Base-by-base conservation (phyloP, 352 stramenopile genomes). In the Stramenopiles sp. region DNA sequence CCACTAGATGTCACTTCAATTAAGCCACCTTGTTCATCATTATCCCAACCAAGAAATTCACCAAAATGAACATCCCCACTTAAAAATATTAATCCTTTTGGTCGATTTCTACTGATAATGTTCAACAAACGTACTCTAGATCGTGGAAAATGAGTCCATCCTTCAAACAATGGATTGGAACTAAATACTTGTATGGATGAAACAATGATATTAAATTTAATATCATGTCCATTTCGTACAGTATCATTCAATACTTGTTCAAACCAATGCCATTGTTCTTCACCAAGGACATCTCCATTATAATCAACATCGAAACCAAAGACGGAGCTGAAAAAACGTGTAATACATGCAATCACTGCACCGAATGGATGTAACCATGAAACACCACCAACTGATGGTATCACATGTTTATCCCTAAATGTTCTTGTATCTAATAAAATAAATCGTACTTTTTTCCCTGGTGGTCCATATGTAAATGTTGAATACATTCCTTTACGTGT, bases 21-120 rank as follows among this genome's bases (percentile, higher is more conserved):
- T 31, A 73, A 77, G 30, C n/a, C 0, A 20, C 38, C 27, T 29
- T 29, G 13, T 0, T 81, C 53, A 79, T 82, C 82, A 7, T 79
- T 83, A n/a, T n/a, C n/a, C n/a, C n/a, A n/a, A n/a, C n/a, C n/a
- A n/a, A n/a, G n/a, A 79, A 92, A 82, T 81, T 92, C 88, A 30
- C 80, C 88, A 81, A 90, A 84, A 82, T 92, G 88, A 0, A 92
- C 88, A 82, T 92, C 88, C 20, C 88, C 88, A 77, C 83, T 89
- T 38, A 91, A 80, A 69, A 92, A 82, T 0, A 89, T 27, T 20
- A 92, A 73, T 32, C 82, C 80, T 20, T 38, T 27, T 7, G 82
- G 63, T 32, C 33, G 43, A n/a, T 31, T 74, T n/a, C 69, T n/a
- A 0, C 81, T 80, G 1, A 87, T 63, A 20, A 88, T 63, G 31